Evolutionary conservation across 225 moss, liverwort and hornwort species (phyloP).

Genomic region (Pseudisothecium myosuroides): DNA sequence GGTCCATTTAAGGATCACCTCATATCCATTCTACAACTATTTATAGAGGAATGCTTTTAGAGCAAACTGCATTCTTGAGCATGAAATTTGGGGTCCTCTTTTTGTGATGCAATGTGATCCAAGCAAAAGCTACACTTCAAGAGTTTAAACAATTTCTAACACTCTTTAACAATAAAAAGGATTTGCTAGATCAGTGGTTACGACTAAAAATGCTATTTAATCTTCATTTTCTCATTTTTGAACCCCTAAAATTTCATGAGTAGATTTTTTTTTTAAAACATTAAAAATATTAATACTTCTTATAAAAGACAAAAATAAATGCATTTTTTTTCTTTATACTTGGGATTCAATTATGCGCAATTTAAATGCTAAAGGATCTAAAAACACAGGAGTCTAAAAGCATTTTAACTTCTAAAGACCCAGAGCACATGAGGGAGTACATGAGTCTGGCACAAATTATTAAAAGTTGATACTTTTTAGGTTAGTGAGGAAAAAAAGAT

Average conservation of each 20-base stretch:
- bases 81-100: neutral
- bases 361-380: no score
- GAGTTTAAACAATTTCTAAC: neutral
- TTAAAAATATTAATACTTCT: neutral
- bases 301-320: neutral
- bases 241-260: neutral
- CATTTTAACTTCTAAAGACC: rapidly evolving
- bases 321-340: no score
- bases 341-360: no score
- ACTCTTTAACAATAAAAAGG: neutral
- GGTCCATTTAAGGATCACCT: no score
- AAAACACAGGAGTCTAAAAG: neutral
- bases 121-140: neutral
- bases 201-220: neutral
- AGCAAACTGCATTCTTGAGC: no score
- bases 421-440: no score
- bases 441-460: no score
- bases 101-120: no score
- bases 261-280: neutral
- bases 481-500: rapidly evolving
- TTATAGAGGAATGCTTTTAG: no score
- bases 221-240: no score
- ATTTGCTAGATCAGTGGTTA: neutral
- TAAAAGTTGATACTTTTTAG: no score
- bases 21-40: no score